Conservation (phyloP, 2,329 filamentous ascomycete genomes). For the Macrophomina tecta region DNA sequence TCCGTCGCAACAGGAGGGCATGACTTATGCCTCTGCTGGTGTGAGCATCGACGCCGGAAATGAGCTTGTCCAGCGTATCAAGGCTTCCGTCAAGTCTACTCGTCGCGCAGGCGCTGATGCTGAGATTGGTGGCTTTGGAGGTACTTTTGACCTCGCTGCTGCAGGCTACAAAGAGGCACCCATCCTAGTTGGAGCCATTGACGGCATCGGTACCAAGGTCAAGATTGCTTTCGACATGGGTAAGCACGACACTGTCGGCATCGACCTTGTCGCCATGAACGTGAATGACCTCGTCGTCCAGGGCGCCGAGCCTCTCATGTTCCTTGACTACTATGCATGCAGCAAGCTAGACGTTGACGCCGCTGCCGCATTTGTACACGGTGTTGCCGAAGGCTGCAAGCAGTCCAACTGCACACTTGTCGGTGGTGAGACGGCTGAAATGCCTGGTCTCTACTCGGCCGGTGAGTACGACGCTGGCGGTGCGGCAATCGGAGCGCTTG, state of each 20-base stretch:
- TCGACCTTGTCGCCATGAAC: constrained; percentile 98
- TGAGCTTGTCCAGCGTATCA: constrained; percentile 89
- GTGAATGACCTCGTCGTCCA: constrained; percentile 98
- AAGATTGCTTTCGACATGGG: constrained; percentile 90
- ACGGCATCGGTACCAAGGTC: constrained; percentile 95
- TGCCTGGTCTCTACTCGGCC: constrained; percentile 90
- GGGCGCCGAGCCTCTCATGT: constrained; percentile 92
- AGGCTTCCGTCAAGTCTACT: constrained; percentile 84
- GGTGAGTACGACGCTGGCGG: constrained; percentile 95
- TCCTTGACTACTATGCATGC: constrained; percentile 98
- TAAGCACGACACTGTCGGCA: constrained; percentile 92
- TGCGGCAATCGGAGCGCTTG: constrained; percentile 84
- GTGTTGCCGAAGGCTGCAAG: constrained; percentile 86
- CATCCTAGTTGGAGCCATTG: constrained; percentile 89
- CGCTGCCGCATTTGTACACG: constrained; percentile 85
- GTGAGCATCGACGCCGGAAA: constrained; percentile 96
- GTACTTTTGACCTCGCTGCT: constrained; percentile 77
- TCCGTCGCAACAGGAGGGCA: constrained; percentile 37
- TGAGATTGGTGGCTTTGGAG: constrained; percentile 94
- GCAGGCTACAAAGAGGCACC: constrained; percentile 78
- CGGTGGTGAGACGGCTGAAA: constrained; percentile 97
- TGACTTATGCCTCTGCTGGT: constrained; percentile 92
- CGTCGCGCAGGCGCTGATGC: constrained; percentile 86
- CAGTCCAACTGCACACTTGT: constrained; percentile 87
- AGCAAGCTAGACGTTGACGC: constrained; percentile 80